Base-by-base conservation (phyloP, 805 yeast genomes). In the Candida easanensis region DNA sequence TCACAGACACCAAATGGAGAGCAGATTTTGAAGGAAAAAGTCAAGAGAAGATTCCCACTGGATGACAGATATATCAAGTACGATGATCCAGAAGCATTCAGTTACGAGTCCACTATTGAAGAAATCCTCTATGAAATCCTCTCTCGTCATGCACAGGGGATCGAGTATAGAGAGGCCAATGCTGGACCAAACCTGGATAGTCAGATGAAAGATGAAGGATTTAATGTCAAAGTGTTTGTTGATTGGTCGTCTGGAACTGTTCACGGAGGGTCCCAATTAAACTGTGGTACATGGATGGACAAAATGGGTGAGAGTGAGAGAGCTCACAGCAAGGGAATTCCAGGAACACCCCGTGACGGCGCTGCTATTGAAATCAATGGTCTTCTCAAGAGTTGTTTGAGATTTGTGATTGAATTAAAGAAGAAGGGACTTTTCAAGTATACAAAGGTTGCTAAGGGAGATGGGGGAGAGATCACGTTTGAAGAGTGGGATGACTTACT, bases 201-300 rank as follows among this genome's bases (percentile, higher is more conserved):
- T 27, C 97, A 91, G 58, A 91, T 91, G 98, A 80, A 69, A 40
- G 89, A 83, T 60, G 88, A 85, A 57, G 99, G 99, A 0, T 91
- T 91, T 70, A 84, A 91, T 61, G 90, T 91, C 35, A 76, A 78
- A 50, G 76, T 90, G 2, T 56, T 66, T 45, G 88, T 90, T 35
- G 97, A 91, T 61, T 91, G 97, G 97, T 57, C 69, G 0, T 89
- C 86, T 11, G 99, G 99, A 1, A 67, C 93, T 23, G 69, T 90
- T 4, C 84, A 80, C 62, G 99, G 98, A 36, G 98, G 99, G 2
- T 86, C 87, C 38, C 96, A 86, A 63, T 79, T 67, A 62, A 91
- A 91, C 61, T 91, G 99, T 69, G 99, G 99, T 18, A 93, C 99
- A 0, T 91, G 99, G 99, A 91, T 90, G 97, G 99, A 91, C 66